These are phyloP conservation scores for Blastocystis sp. DNA, from an alignment of 352 stramenopile genomes.

Conservation along the genomic window DNA sequence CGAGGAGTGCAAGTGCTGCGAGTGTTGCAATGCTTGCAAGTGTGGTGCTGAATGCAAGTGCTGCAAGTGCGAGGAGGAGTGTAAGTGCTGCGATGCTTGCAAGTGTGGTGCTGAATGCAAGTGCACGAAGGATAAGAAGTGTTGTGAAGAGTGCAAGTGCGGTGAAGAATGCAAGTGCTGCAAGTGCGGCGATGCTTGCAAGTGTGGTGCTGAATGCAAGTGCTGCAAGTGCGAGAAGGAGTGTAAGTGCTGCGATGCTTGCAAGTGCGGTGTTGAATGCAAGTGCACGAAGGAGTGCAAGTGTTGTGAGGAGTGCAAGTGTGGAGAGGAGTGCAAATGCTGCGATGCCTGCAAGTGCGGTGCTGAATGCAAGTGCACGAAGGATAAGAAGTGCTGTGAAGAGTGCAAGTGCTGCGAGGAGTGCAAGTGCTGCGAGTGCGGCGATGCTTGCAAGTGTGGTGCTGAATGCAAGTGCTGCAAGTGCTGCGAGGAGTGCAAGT, in stretches of 20 bases:
- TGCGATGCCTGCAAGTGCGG: neutral
- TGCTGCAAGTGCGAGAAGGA: slow-evolving; percentile 12
- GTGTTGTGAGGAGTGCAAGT: neutral
- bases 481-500: neutral
- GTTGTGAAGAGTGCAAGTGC: neutral
- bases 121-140: neutral
- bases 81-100: neutral
- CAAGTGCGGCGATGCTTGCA: neutral
- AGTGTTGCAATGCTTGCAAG: neutral
- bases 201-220: neutral
- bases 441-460: neutral
- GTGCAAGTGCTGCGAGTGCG: neutral
- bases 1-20: slow-evolving; percentile 11
- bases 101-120: neutral
- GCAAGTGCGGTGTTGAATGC: neutral
- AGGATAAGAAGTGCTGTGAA: neutral
- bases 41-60: neutral
- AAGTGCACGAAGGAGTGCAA: slow-evolving; percentile 7
- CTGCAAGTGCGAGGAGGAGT: neutral
- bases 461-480: neutral
- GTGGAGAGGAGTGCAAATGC: neutral
- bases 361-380: neutral
- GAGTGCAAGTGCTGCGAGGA: neutral
- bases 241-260: too few relatives aligned
- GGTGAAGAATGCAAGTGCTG: neutral